phyloP scores from a whole-genome alignment of 2,329 filamentous ascomycete genomes.

The Penicillium frequentans region DNA sequence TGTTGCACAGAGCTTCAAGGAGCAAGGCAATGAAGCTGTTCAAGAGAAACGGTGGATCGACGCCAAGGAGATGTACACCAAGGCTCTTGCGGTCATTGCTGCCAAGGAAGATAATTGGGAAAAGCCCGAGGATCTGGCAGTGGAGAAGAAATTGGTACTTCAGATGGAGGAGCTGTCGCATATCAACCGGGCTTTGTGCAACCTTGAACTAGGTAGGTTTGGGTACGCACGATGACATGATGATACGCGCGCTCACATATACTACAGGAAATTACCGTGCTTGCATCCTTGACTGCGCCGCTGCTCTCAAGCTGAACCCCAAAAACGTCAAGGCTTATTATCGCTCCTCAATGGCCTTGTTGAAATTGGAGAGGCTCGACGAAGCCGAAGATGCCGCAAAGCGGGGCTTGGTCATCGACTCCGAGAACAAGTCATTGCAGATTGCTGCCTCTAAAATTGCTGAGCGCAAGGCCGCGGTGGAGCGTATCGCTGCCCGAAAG shows the following conservation, averaged over 20 bases:
- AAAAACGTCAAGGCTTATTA: conserved; percentile 88
- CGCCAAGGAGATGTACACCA: conserved; percentile 87
- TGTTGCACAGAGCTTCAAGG: conserved; percentile 79
- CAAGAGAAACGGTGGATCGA: conserved; percentile 71
- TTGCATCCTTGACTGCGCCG: conserved; percentile 80
- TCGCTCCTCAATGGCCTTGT: conserved; percentile 74
- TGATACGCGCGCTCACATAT: not conserved
- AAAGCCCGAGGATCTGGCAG: conserved; percentile 52
- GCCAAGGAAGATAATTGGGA: conserved; percentile 59
- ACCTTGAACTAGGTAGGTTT: conserved; percentile 71
- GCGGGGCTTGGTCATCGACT: conserved; percentile 71
- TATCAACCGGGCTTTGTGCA: conserved; percentile 85
- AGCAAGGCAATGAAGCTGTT: conserved; percentile 90
- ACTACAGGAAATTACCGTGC: conserved; percentile 75
- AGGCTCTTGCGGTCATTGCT: conserved; percentile 73
- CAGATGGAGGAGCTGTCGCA: conserved; percentile 73
- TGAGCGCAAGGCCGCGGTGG: conserved; percentile 57
- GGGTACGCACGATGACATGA: not conserved
- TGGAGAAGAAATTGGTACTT: conserved; percentile 63
- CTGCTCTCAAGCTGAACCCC: conserved; percentile 75
- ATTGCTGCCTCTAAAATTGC: conserved; percentile 64
- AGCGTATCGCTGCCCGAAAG: conserved; percentile 57
- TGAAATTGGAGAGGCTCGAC: conserved; percentile 72
- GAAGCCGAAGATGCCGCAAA: conserved; percentile 80
- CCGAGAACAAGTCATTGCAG: conserved; percentile 66